Base-by-base conservation (phyloP, 2,329 filamentous ascomycete genomes). In the Elsinoe arachidis region DNA sequence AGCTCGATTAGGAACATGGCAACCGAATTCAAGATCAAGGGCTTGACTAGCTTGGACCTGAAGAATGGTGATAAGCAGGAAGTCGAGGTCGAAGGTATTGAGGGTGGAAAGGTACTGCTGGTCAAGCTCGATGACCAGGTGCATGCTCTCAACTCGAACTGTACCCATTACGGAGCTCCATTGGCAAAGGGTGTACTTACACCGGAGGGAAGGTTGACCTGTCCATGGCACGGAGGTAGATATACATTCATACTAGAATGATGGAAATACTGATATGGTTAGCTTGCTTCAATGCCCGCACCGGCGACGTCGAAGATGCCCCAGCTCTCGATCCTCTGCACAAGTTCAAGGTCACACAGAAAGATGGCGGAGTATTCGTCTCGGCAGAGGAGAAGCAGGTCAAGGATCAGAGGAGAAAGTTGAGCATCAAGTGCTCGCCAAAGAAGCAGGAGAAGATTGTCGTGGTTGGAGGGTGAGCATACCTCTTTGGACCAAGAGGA, bases 251-350 rank as follows among this genome's bases (percentile, higher is more conserved):
- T 5, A 41, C 33, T 34, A 17, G 3, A 14, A 12, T 0, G 15
- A 9, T 44, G 33, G 15, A 33, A 10, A 5, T 12, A 17, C 37
- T 17, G 19, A 47, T 43, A 61, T 67, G 41, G 65, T 52, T 62
- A 91, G 93, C 93, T 58, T 99, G 93, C 77, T 99, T 96, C 76
- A 93, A 90, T 61, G 83, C 89, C 61, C 80, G 81, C 57, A 95
- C 87, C 5, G 93, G 93, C 55, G 93, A 99, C 66, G 88, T 97
- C 59, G 93, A 99, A 74, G 90, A 97, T 68, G 91, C 92, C 0
- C 93, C 93, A 0, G 93, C 89, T 1, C 81, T 95, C 23, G 90
- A 97, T 66, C 80, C 88, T n/a, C 76, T 99, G 23, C 81, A 87
- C 46, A 85, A 86, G 53, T 99, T 95, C 75, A 84, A 89, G 55